Base-by-base conservation (phyloP, 2,329 filamentous ascomycete species). In the Scedosporium dehoogii region DNA sequence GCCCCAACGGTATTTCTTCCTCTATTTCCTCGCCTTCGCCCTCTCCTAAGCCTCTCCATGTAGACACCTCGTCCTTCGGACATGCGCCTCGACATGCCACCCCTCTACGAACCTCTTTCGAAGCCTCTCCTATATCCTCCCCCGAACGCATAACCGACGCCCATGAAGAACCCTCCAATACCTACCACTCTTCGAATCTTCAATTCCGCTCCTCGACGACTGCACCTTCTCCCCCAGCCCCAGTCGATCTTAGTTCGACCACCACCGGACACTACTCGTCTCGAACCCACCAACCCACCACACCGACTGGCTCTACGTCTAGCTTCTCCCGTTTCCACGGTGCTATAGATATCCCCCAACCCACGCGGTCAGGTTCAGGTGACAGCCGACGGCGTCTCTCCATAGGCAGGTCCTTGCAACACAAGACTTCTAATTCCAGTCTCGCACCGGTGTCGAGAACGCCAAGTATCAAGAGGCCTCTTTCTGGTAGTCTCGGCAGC, bases 391-490 rank as follows among this genome's bases (percentile, higher is more conserved):
- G 23, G 23, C 42, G 59, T 18, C 59, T 60, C 44, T 61, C 59
- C 14, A 23, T 51, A 14, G 25, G 59, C 14, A 33, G 44, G 25
- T 29, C 65, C 46, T 67, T 78, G 33, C 73, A 75, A 41, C 75
- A 73, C 66, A 75, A 77, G 64, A 68, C 73, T 9, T 80, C 79
- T 0, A 70, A 73, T 4, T 75, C 80, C 21, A 81, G 74, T 38
- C 70, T 84, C n/a, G 75, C 73, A 57, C 80, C 81, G 5, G 70
- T 86, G 18, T 82, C 82, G 23, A 78, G 84, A 67, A 86, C 84
- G 0, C 84, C 84, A 2, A 87, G 85, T 69, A 72, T 86, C 64
- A 86, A 85, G 68, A 78, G 81, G n/a, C 76, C 79, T 57, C 72
- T 85, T 18, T 73, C 76, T 55, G 78, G 76, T 69, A 76, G 76